phyloP scores from a whole-genome alignment of 345 rosid species.

The Citrus mangshanensis region DNA sequence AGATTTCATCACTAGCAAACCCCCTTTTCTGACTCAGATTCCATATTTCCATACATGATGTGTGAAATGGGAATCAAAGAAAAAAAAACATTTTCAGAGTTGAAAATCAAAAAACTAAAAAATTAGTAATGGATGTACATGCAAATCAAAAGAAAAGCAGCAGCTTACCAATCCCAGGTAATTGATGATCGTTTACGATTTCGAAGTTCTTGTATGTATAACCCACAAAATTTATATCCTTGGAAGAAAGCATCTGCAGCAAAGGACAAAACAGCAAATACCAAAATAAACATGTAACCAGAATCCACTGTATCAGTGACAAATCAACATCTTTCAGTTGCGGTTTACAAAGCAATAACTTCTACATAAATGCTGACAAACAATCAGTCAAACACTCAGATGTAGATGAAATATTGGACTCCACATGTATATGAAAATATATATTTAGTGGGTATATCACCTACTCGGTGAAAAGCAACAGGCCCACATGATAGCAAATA shows the following conservation, averaged over 20 bases:
- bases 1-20: not conserved
- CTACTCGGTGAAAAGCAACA: not conserved
- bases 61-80: slow-evolving; percentile 1
- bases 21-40: not conserved
- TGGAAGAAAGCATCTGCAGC: slow-evolving; percentile 91
- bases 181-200: slow-evolving; percentile 80
- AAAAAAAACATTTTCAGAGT: not conserved
- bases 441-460: not conserved
- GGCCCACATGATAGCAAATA: not conserved
- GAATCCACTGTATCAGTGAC: not conserved
- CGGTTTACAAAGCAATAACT: not conserved
- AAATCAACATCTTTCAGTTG: not conserved
- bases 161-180: slow-evolving; percentile 82
- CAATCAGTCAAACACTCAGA: not conserved
- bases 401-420: not conserved
- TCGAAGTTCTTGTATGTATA: slow-evolving; percentile 97
- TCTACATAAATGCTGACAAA: not conserved
- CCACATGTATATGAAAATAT: not conserved
- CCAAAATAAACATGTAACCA: not conserved
- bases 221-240: slow-evolving; percentile 95
- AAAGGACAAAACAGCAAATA: slow-evolving; percentile 6
- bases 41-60: not conserved
- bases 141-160: not conserved
- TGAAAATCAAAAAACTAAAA: slow-evolving; percentile 5
- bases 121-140: not conserved